Base-by-base conservation (phyloP, 768 basidiomycete genomes). In the Lenzites betulinus region DNA sequence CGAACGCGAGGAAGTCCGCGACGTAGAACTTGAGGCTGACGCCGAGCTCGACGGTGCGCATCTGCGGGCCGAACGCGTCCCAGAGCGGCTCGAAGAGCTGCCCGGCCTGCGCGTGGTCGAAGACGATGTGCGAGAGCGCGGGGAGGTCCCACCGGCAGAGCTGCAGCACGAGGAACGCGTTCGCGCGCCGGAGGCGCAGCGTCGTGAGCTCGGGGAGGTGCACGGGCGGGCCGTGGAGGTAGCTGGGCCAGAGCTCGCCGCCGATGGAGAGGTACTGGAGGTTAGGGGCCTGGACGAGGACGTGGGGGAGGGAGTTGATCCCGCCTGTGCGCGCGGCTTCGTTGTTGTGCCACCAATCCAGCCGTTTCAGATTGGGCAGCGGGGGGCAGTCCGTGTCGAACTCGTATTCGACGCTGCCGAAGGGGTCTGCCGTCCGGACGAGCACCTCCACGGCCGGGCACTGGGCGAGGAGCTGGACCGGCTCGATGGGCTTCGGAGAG, bases 341-440 rank as follows among this genome's bases (percentile, higher is more conserved):
- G 60, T 71, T 74, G 64, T 82, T 70, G 66, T 88, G 80, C 84
- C 85, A 88, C 86, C 87, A 89, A 50, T 89, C 87, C 30, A 90
- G 77, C 26, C 86, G 82, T 44, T 79, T 81, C 41, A 90, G 75
- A 22, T 81, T 81, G 22, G 77, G 73, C 15, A 88, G 63, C 3
- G 78, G 68, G 3, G 84, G 70, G 54, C 72, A 75, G 15, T 76
- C 76, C 11, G 79, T 77, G 57, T 83, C 81, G 66, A 81, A 84
- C 26, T 86, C 82, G 71, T 82, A 89, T 1, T 51, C 61, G 22
- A 83, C 82, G 5, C 80, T 77, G 54, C 83, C 80, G 64, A 80
- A 82, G 22, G 84, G 81, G 70, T 83, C 88, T 7, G 58, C 56
- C 20, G 84, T 82, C 22, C 88, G 77, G 51, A 83, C 76, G 20